Percentiles rank a stretch among this genome's conserved stretches.
Evolutionary conservation across 345 rosid genomes (phyloP).

Genomic region (Gossypium rotundifolium): DNA sequence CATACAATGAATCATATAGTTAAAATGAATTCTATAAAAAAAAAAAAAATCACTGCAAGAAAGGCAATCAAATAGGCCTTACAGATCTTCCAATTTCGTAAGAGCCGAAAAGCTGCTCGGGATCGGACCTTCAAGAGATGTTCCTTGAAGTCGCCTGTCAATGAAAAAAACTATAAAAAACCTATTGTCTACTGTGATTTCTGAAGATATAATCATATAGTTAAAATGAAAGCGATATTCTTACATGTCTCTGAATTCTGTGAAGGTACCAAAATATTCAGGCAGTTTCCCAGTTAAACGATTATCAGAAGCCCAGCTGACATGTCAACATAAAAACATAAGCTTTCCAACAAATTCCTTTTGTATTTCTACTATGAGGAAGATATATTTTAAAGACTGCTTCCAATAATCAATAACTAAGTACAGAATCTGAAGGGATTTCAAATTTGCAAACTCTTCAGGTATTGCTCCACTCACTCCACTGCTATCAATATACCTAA

Average conservation of each 20-base stretch:
- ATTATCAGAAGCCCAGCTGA: slow-evolving; percentile 66
- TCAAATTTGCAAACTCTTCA: slow-evolving; percentile 39
- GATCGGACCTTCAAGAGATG: slow-evolving; percentile 49
- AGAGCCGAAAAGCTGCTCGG: slow-evolving; percentile 41
- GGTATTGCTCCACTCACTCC: slow-evolving; percentile 52
- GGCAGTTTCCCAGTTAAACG: slow-evolving; percentile 45
- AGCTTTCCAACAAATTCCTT: background rate
- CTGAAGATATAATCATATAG: background rate
- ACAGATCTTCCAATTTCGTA: slow-evolving; percentile 42
- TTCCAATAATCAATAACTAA: slow-evolving; percentile 1
- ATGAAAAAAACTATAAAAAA: slow-evolving; percentile 4
- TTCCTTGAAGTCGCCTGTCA: slow-evolving; percentile 44
- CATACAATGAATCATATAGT: background rate
- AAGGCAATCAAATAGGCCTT: slow-evolving; percentile 10
- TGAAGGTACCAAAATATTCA: slow-evolving; percentile 37
- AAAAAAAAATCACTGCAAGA: too few species aligned
- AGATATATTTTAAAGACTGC: background rate
- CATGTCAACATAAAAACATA: background rate
- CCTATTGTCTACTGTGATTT: background rate
- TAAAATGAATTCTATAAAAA: too few species aligned
- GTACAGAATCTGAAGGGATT: slow-evolving; percentile 35
- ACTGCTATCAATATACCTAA: slow-evolving; percentile 56
- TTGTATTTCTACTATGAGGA: background rate
- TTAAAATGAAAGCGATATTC: slow-evolving; percentile 11
- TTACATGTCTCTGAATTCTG: slow-evolving; percentile 42